phyloP scores from a whole-genome alignment of 2,329 filamentous ascomycete species.

The Colletotrichum costaricense region DNA sequence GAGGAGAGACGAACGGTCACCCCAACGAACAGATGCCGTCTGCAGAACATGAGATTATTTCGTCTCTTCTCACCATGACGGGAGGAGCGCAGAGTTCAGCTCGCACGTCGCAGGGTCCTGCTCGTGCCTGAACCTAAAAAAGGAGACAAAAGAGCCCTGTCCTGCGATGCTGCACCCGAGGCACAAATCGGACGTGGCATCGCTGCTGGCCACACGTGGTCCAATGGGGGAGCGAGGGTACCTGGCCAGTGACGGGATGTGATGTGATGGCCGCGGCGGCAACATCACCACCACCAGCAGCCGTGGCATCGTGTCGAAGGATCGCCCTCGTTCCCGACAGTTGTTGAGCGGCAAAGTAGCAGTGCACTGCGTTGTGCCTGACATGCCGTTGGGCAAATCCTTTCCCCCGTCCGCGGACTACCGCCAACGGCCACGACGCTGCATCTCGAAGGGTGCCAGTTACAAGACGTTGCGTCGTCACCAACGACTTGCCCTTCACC shows the following conservation, averaged over 20 bases:
- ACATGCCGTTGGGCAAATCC: slow-evolving; percentile 21
- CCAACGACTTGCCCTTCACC: neutral
- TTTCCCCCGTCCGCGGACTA: neutral
- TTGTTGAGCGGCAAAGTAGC: slow-evolving; percentile 15
- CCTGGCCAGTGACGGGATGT: neutral
- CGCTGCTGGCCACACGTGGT: slow-evolving; percentile 14
- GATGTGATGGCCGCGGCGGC: slow-evolving; percentile 16
- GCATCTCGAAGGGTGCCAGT: neutral
- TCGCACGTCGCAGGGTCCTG: slow-evolving; percentile 10
- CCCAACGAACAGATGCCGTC: neutral
- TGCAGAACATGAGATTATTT: neutral
- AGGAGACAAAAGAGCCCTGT: neutral
- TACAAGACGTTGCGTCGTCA: neutral
- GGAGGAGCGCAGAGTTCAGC: slow-evolving; percentile 4
- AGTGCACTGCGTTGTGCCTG: slow-evolving; percentile 7
- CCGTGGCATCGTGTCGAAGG: neutral
- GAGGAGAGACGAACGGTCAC: neutral
- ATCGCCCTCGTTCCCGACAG: neutral
- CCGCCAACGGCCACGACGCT: neutral
- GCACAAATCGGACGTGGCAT: neutral
- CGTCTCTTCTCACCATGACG: neutral
- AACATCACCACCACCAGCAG: neutral
- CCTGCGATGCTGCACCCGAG: neutral
- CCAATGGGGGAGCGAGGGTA: slow-evolving; percentile 1
- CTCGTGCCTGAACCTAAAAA: neutral